phyloP scores from a whole-genome alignment of 768 basidiomycete species.

The Daedalea quercina region DNA sequence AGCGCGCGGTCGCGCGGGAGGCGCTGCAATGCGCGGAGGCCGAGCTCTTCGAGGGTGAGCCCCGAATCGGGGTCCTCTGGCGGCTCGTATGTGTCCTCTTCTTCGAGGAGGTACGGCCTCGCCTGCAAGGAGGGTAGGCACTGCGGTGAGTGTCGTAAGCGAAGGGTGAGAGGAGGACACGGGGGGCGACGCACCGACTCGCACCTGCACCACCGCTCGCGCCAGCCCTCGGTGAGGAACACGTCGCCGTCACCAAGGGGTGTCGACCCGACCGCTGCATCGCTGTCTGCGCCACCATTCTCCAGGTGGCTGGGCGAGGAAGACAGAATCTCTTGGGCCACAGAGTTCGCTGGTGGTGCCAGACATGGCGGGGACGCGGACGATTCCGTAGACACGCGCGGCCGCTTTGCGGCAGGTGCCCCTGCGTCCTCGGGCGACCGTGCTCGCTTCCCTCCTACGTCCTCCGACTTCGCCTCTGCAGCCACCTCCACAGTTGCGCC shows the following conservation, averaged over 20 bases:
- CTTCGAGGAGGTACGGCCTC: slow-evolving; percentile 58
- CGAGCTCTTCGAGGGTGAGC: slow-evolving; percentile 76
- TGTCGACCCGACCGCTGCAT: background rate
- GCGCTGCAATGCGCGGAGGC: slow-evolving; percentile 67
- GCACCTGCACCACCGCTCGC: slow-evolving; percentile 78
- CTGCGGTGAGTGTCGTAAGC: background rate
- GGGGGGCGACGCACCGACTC: slow-evolving; percentile 22
- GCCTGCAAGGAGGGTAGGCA: slow-evolving; percentile 15
- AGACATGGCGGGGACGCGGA: slow-evolving; percentile 34
- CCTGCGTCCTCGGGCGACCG: slow-evolving; percentile 24
- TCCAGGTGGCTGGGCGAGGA: background rate
- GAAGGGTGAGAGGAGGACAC: background rate
- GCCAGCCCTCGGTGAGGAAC: slow-evolving; percentile 69
- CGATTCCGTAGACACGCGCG: slow-evolving; percentile 36
- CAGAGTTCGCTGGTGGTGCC: slow-evolving; percentile 43
- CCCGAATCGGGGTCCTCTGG: slow-evolving; percentile 85
- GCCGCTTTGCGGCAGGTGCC: slow-evolving; percentile 35
- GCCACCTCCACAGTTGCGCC: slow-evolving; percentile 21
- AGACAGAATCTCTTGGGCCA: slow-evolving; percentile 39
- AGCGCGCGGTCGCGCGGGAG: slow-evolving; percentile 77
- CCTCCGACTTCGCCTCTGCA: background rate
- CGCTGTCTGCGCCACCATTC: too few species aligned
- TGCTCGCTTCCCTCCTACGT: slow-evolving; percentile 36
- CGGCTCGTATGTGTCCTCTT: slow-evolving; percentile 81
- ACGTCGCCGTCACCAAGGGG: slow-evolving; percentile 58